Evolutionary conservation across 768 basidiomycete genomes (phyloP).

Genomic region (Suillus sp.): DNA sequence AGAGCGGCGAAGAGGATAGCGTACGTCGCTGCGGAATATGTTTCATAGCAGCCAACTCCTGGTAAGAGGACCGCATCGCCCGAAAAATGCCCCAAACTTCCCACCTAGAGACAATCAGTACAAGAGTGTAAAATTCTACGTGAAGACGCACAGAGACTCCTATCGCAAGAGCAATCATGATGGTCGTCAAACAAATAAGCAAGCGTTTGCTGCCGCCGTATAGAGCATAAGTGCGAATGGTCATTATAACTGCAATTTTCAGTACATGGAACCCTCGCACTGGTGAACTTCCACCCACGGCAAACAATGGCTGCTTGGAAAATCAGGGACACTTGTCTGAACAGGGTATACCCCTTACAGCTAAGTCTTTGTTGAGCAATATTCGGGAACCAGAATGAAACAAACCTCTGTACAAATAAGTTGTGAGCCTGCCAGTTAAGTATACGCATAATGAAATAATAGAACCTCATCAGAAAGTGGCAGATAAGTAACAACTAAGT

Average conservation of each 20-base stretch:
- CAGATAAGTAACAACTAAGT: accelerated
- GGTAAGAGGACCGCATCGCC: slow-evolving; percentile 36
- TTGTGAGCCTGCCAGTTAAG: not conserved
- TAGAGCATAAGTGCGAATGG: slow-evolving; percentile 52
- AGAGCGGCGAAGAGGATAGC: slow-evolving; percentile 37
- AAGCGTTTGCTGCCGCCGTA: slow-evolving; percentile 45
- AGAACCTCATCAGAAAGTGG: not conserved
- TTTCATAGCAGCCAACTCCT: slow-evolving; percentile 31
- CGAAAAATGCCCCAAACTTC: slow-evolving; percentile 48
- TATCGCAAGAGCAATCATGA: slow-evolving; percentile 32
- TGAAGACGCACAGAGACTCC: slow-evolving; percentile 39
- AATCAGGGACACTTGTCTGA: not conserved
- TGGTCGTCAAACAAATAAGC: slow-evolving; percentile 37
- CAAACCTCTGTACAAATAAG: slow-evolving; percentile 5
- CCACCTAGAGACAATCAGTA: not conserved
- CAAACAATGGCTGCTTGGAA: not conserved
- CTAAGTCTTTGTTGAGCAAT: not conserved
- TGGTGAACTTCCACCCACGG: not conserved
- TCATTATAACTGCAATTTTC: slow-evolving; percentile 41
- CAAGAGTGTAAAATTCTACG: not conserved
- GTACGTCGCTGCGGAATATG: slow-evolving; percentile 8
- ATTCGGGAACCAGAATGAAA: not conserved
- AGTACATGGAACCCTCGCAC: not conserved
- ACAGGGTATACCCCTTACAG: not conserved
- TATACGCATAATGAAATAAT: not conserved